Conservation (phyloP, 2,329 filamentous ascomycete genomes). For the Pseudogymnoascus sp. region DNA sequence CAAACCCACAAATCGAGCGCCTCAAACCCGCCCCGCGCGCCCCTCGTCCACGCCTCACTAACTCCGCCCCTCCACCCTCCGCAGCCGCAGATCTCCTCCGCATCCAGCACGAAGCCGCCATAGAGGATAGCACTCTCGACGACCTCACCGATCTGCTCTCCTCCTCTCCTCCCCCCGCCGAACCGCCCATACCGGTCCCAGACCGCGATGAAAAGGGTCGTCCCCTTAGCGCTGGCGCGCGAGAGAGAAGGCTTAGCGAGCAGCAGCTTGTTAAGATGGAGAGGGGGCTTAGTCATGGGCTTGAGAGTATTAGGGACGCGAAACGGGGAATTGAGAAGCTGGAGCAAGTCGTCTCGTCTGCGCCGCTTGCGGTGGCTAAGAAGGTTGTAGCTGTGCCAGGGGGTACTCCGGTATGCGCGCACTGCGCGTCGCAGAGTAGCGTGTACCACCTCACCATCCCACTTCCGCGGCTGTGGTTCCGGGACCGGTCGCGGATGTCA, state of each 20-base stretch:
- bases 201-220: constrained; percentile 20
- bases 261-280: constrained; percentile 44
- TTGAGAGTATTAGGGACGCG: constrained; percentile 46
- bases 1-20: neutral
- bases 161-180: neutral
- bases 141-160: constrained; percentile 15
- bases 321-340: constrained; percentile 53
- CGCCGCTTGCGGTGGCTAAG: constrained; percentile 30
- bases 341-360: constrained; percentile 41
- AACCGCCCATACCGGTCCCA: constrained; percentile 15
- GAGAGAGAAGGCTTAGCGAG: constrained; percentile 31
- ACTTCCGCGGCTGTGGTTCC: constrained; percentile 17
- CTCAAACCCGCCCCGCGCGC: neutral
- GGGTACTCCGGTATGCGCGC: constrained; percentile 10
- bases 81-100: constrained; percentile 24
- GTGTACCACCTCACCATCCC: constrained; percentile 20
- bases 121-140: constrained; percentile 27
- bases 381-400: constrained; percentile 4
- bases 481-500: constrained; percentile 12
- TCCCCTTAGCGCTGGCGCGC: constrained; percentile 25
- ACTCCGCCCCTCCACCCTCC: constrained; percentile 19
- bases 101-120: constrained; percentile 22
- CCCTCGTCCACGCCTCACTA: constrained; percentile 17
- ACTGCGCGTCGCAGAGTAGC: constrained; percentile 9
- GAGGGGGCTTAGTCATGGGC: constrained; percentile 43